Conservation (phyloP, 2,329 filamentous ascomycete genomes). For the Albifimbria verrucaria region DNA sequence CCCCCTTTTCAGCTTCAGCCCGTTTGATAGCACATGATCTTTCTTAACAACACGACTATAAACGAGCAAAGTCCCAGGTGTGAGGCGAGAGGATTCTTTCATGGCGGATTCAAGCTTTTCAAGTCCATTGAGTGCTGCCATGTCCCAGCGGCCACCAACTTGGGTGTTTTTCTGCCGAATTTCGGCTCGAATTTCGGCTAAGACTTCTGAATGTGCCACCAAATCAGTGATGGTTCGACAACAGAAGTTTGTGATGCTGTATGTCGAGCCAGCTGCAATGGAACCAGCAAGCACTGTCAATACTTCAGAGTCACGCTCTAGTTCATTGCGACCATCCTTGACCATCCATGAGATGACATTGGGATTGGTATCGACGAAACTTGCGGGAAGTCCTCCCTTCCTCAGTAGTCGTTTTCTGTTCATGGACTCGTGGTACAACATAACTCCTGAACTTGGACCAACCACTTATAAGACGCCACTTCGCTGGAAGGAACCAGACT, state of each 20-base stretch:
- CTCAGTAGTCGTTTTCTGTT: neutral
- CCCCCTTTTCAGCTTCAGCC: neutral
- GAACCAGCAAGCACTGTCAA: neutral
- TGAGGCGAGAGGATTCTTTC: neutral
- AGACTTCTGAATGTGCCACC: neutral
- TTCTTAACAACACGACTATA: too few relatives aligned
- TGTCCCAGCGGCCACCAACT: neutral
- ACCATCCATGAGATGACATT: neutral
- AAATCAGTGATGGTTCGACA: neutral
- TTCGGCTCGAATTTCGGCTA: neutral
- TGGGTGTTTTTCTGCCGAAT: neutral
- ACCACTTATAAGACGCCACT: neutral
- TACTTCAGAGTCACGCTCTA: neutral
- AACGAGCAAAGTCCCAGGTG: neutral
- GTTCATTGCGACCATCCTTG: neutral
- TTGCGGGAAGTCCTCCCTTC: too few relatives aligned
- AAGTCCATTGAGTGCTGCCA: neutral
- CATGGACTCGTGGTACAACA: neutral
- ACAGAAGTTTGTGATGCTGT: neutral
- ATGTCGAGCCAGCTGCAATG: neutral
- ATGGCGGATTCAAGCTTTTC: neutral
- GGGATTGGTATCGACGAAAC: too few relatives aligned
- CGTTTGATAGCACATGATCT: too few relatives aligned
- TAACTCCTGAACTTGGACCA: neutral
- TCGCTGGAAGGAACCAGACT: neutral